A percentile compares a stretch with the other conserved stretches of the same genome.
phyloP scores from a whole-genome alignment of 306 rosid genomes.

The Begonia fuchsioides region DNA sequence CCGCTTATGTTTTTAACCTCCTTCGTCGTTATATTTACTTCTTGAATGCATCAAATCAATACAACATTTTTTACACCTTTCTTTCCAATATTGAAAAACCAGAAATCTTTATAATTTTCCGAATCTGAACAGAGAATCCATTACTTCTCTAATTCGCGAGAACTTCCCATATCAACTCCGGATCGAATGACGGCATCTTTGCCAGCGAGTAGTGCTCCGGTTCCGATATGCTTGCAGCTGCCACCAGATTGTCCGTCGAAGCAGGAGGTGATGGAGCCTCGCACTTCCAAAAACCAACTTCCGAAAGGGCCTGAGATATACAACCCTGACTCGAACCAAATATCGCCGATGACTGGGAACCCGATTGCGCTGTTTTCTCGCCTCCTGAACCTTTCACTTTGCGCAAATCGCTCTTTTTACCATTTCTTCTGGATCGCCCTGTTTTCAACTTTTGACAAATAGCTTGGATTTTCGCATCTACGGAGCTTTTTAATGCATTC shows the following conservation, averaged over 20 bases:
- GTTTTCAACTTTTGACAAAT: constrained; percentile 69
- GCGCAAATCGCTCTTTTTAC: constrained; percentile 19
- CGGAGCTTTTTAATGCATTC: constrained; percentile 49
- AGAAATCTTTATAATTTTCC: too few species aligned
- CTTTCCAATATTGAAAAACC: too few species aligned
- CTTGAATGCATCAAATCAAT: too few species aligned
- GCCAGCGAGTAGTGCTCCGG: constrained; percentile 50
- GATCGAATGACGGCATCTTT: constrained; percentile 76
- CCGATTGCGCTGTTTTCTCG: constrained; percentile 6
- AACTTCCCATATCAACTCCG: constrained; percentile 87
- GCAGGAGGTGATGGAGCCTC: constrained; percentile 30
- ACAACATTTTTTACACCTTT: too few species aligned
- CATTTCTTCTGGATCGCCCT: constrained; percentile 47
- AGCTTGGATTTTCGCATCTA: constrained; percentile 82
- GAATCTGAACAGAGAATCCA: too few species aligned
- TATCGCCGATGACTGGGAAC: constrained; percentile 27
- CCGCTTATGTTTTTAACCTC: too few species aligned
- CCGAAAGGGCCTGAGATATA: constrained; percentile 27
- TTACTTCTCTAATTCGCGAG: constrained; percentile 40
- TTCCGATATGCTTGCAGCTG: constrained; percentile 22
- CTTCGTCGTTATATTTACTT: too few species aligned
- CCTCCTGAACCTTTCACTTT: not conserved
- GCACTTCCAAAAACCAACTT: constrained; percentile 45
- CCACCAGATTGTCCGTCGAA: constrained; percentile 26
- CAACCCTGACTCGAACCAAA: constrained; percentile 23